Evolutionary conservation across 108 stramenopile genomes (phyloP).

Genomic region (Stephanodiscus triporus): DNA sequence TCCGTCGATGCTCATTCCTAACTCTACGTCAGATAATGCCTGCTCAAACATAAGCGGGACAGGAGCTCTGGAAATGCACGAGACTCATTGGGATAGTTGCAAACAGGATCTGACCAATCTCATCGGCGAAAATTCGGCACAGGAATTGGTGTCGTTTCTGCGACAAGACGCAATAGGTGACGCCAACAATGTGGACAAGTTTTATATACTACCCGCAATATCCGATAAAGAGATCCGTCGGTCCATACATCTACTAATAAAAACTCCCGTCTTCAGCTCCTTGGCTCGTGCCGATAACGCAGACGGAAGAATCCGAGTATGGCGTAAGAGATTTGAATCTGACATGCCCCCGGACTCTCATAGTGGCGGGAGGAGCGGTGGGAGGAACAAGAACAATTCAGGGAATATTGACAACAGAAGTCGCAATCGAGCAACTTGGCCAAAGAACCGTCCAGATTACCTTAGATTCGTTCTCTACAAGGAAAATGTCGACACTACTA

Average conservation of each 20-base stretch:
- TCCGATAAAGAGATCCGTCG: constrained; percentile 65
- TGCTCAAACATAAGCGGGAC: constrained; percentile 5
- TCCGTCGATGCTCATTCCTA: not conserved
- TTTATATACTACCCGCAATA: constrained; percentile 58
- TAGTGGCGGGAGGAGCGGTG: constrained; percentile 25
- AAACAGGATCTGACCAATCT: constrained; percentile 25
- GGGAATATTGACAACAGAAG: not conserved
- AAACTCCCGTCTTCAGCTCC: constrained; percentile 40
- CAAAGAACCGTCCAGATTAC: constrained; percentile 72
- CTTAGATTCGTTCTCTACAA: constrained; percentile 88
- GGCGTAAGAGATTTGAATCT: constrained; percentile 69
- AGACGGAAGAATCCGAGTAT: constrained; percentile 72
- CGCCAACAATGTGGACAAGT: constrained; percentile 39
- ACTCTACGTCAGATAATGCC: constrained; percentile 5
- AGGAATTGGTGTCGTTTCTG: constrained; percentile 55
- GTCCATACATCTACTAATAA: constrained; percentile 65
- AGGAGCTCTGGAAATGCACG: not conserved
- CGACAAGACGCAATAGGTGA: constrained; percentile 21
- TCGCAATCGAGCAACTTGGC: constrained; percentile 50
- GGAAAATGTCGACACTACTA: constrained; percentile 87
- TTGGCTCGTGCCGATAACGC: constrained; percentile 70
- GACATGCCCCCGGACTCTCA: constrained; percentile 76
- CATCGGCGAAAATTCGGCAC: constrained; percentile 41
- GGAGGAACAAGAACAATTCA: constrained; percentile 38
- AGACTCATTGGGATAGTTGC: constrained; percentile 32